Conservation (phyloP, 2,329 filamentous ascomycete species). For the Hymenoscyphus scutula region DNA sequence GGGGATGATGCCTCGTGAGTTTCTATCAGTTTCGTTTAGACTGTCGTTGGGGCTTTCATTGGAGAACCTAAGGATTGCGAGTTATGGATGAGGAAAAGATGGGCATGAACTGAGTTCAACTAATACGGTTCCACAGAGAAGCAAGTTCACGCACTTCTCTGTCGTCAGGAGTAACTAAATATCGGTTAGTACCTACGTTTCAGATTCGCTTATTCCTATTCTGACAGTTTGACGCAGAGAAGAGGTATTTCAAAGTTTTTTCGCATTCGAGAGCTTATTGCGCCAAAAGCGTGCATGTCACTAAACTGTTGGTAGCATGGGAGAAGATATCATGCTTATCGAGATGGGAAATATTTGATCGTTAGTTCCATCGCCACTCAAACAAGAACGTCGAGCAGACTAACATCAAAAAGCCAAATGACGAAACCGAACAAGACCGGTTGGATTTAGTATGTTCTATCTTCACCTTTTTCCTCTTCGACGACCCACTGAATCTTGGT, state of each 20-base stretch:
- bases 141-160: slow-evolving; percentile 12
- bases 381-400: not conserved
- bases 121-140: not conserved
- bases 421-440: slow-evolving; percentile 32
- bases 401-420: slow-evolving; percentile 25
- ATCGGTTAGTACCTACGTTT: slow-evolving; percentile 10
- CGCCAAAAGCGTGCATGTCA: not conserved
- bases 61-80: not conserved
- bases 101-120: too few relatives aligned
- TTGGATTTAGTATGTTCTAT: slow-evolving; percentile 22
- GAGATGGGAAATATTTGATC: slow-evolving; percentile 26
- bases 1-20: slow-evolving; percentile 16
- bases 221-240: slow-evolving; percentile 6
- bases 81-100: too few relatives aligned
- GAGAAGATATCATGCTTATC: slow-evolving; percentile 26
- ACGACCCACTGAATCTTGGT: not conserved
- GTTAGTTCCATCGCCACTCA: slow-evolving; percentile 8
- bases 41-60: not conserved
- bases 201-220: not conserved
- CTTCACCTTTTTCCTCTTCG: too few relatives aligned
- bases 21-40: not conserved
- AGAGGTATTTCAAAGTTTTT: slow-evolving; percentile 14
- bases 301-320: slow-evolving; percentile 20
- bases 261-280: not conserved
- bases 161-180: slow-evolving; percentile 13